Conservation (phyloP, 106 monocot genomes). For the Dioscorea dumetorum region DNA sequence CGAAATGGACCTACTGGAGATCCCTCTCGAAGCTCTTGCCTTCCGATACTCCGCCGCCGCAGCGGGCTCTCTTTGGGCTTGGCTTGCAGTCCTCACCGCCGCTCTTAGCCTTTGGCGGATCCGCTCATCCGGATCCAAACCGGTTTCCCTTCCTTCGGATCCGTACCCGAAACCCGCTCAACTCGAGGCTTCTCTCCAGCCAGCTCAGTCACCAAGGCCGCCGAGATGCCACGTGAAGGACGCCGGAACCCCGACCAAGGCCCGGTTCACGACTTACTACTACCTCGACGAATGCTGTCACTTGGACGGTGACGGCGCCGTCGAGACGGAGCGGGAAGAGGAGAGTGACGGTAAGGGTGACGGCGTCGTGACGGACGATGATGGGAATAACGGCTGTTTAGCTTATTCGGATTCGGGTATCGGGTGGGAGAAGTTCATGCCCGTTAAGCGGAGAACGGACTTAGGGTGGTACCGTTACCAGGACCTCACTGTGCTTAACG, state of each 20-base stretch:
- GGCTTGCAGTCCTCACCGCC: conserved; percentile 16
- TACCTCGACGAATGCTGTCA: not conserved
- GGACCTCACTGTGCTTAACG: conserved; percentile 49
- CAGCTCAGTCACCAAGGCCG: too few relatives aligned
- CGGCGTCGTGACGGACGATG: not conserved
- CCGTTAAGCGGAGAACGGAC: conserved; percentile 18
- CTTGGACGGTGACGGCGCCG: not conserved
- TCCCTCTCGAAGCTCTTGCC: conserved; percentile 27
- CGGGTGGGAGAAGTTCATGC: conserved; percentile 4
- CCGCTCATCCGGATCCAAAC: conserved; percentile 2
- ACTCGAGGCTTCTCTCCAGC: too few relatives aligned
- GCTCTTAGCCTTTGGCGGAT: conserved; percentile 29
- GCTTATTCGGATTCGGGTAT: not conserved
- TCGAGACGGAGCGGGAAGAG: not conserved
- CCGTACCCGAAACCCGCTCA: not conserved
- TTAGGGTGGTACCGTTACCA: conserved; percentile 58
- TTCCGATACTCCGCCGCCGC: conserved; percentile 26
- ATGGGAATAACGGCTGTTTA: not conserved
- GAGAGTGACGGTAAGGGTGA: not conserved
- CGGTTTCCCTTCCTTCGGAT: not conserved
- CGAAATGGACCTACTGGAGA: conserved; percentile 32
- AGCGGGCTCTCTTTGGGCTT: conserved; percentile 15
- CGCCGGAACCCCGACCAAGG: conserved; percentile 6
- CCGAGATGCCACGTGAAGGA: not conserved
- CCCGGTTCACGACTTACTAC: conserved; percentile 38